Conservation (phyloP, 2,329 filamentous ascomycete species). For the Pseudocercospora ulei region DNA sequence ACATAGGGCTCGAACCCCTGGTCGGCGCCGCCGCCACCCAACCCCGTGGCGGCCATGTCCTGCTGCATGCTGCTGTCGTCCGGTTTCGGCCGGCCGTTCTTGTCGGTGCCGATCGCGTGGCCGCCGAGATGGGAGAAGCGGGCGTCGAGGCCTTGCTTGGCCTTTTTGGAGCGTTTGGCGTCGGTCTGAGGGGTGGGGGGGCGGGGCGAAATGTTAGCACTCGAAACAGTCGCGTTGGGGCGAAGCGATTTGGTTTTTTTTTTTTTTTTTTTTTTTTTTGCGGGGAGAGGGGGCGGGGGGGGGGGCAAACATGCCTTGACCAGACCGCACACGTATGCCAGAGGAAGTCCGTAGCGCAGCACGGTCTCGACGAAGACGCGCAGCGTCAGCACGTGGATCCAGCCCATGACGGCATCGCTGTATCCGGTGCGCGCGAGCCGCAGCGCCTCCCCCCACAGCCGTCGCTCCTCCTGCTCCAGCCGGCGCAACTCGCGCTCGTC, state of each 20-base stretch:
- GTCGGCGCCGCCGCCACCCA: conserved; percentile 52
- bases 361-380: conserved; percentile 97
- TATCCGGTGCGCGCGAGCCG: conserved; percentile 82
- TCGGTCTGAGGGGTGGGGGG: conserved; percentile 65
- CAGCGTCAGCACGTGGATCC: conserved; percentile 83
- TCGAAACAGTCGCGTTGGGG: not conserved
- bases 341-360: conserved; percentile 82
- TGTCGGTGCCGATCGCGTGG: conserved; percentile 87
- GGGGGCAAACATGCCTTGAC: conserved; percentile 56
- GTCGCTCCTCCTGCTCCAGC: conserved; percentile 73
- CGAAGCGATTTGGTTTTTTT: too few relatives aligned
- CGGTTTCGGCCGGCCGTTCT: conserved; percentile 82
- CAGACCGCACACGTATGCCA: conserved; percentile 78
- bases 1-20: conserved; percentile 91
- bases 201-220: conserved; percentile 17
- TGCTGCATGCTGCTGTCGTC: conserved; percentile 71
- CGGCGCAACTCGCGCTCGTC: conserved; percentile 79
- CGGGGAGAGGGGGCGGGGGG: not conserved
- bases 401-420: conserved; percentile 91
- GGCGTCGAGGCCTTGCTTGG: conserved; percentile 56
- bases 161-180: conserved; percentile 69
- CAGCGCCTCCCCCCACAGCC: conserved; percentile 85
- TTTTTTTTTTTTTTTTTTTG: too few relatives aligned
- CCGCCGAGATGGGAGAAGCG: conserved; percentile 87
- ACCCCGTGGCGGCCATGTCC: conserved; percentile 69